Conservation (phyloP, 805 yeast species). For the Saturnispora silvae region DNA sequence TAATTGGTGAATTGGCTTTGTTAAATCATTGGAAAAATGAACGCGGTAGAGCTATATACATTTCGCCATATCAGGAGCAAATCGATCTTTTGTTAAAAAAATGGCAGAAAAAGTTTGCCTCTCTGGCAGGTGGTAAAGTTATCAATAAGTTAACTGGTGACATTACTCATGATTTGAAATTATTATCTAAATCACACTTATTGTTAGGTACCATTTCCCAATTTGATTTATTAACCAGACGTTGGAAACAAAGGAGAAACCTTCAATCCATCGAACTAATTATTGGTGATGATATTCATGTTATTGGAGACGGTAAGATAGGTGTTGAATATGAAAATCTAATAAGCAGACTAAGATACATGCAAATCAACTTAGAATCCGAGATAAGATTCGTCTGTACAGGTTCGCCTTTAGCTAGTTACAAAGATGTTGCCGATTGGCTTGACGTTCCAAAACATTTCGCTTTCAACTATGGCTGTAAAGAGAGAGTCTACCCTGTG, state of each 20-base stretch:
- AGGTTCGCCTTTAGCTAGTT: conserved; percentile 60
- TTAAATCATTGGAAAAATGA: conserved; percentile 62
- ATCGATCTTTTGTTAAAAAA: conserved; percentile 34
- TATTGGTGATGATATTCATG: conserved; percentile 66
- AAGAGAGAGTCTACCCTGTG: conserved; percentile 44
- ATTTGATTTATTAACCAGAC: conserved; percentile 60
- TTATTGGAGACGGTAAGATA: conserved; percentile 41
- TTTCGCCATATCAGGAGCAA: conserved; percentile 52
- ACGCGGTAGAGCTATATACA: conserved; percentile 60
- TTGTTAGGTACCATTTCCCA: conserved; percentile 71
- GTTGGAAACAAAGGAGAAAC: conserved; percentile 74
- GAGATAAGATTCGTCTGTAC: conserved; percentile 57
- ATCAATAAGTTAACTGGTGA: conserved; percentile 54
- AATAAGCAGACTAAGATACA: conserved; percentile 61
- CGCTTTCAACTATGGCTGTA: conserved; percentile 61
- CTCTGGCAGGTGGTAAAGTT: conserved; percentile 45
- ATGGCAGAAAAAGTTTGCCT: conserved; percentile 45
- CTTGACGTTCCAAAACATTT: conserved; percentile 55
- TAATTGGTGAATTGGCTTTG: conserved; percentile 61
- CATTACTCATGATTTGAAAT: conserved; percentile 38
- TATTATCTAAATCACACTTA: conserved; percentile 53
- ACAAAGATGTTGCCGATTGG: conserved; percentile 79
- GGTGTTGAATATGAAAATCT: conserved; percentile 64
- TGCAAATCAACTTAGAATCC: conserved; percentile 54
- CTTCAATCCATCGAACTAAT: conserved; percentile 58